Percentiles rank a stretch among this genome's conserved stretches.
Conservation (phyloP, 2,329 filamentous ascomycete genomes). For the Blumeriella jaapii region DNA sequence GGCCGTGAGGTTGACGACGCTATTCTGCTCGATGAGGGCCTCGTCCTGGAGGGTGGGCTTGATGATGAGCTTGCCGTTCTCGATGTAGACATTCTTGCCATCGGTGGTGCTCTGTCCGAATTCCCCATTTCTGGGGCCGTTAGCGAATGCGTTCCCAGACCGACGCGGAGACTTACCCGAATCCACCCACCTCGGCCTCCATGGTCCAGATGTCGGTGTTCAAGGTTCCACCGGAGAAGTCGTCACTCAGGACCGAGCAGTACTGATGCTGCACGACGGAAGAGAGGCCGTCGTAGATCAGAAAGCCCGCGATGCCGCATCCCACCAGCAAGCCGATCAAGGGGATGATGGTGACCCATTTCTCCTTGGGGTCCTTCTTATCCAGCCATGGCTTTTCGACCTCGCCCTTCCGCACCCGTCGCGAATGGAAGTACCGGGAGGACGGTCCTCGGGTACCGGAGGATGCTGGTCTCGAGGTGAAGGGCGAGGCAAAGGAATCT, state of each 20-base stretch:
- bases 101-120: constrained; percentile 65
- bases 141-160: constrained; percentile 1
- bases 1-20: constrained; percentile 53
- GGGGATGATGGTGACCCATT: constrained; percentile 77
- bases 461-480: constrained; percentile 33
- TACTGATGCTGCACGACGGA: constrained; percentile 61
- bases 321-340: constrained; percentile 60
- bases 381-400: constrained; percentile 67
- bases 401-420: constrained; percentile 56
- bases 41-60: constrained; percentile 67
- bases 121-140: constrained; percentile 54
- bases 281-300: constrained; percentile 64
- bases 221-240: constrained; percentile 39
- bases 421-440: constrained; percentile 26
- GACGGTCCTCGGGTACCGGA: constrained; percentile 22
- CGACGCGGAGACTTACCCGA: constrained; percentile 46
- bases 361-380: constrained; percentile 67
- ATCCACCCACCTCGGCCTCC: constrained; percentile 34
- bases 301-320: constrained; percentile 53
- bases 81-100: constrained; percentile 63
- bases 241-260: constrained; percentile 39
- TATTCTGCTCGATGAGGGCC: constrained; percentile 52
- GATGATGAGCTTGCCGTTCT: constrained; percentile 60
- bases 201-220: constrained; percentile 37
- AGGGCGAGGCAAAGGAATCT: constrained; percentile 28